Evolutionary conservation across 2,329 filamentous ascomycete species (phyloP), one percentile per base, ranked within the genome.

Genomic region (Cladosporium velox): DNA sequence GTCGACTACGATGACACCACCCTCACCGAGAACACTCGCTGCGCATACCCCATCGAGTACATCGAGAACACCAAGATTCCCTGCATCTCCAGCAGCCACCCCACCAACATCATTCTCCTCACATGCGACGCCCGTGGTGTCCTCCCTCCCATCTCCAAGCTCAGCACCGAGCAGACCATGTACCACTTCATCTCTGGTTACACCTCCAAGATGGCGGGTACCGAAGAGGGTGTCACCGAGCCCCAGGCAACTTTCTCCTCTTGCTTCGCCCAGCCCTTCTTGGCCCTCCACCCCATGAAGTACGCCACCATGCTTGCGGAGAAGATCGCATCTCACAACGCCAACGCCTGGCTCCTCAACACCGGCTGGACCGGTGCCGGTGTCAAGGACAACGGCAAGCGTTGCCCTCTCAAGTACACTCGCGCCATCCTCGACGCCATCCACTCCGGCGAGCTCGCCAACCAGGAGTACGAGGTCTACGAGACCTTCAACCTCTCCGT

Each of bases 181-280:
- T 99, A 98, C 90, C 95, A 99, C 87, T 99, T 99, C 89, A 99
- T 99, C 83, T 96, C 92, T 21, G 95, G 95, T 74, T 99, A 99
- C 87, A 99, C 95, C 70, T 98, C 94, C 78, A 99, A 99, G 90
- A 99, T 99, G 95, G 95, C 95, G 71, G 95, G 95, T 77, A 99
- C 95, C 38, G 95, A 99, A 84, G 92, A 97, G 72, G 95, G 95
- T 77, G 89, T 99, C 71, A 96, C 91, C 11, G 95, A 99, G 84
- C 95, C 95, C 71, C 92, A 98, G 83, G 95, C 95, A 28, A 99
- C 95, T 76, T 99, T 99, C 89, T 98, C 93, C 30, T 96, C 93
- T 63, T 99, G 95, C 88, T 99, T 99, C 83, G 95, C 95, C 65
- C 95, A 99, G 84, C 95, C 95, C 69, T 99, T 99, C 92, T 85